Conservation (phyloP, 2,329 filamentous ascomycete species). For the Rhynchosporium graminicola region DNA sequence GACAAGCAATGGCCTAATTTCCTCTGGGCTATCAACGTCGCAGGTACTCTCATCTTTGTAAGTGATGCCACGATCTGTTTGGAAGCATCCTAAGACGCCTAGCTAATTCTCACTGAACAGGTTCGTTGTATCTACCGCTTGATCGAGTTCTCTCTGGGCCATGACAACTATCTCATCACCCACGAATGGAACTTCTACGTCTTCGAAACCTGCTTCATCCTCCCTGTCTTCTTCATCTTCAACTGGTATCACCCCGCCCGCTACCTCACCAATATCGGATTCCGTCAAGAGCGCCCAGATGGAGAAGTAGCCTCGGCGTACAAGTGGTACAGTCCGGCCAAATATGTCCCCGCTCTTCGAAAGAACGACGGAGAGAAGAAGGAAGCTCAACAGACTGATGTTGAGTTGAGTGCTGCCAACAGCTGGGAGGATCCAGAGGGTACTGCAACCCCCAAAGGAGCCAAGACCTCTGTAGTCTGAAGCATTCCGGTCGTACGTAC, state of each 20-base stretch:
- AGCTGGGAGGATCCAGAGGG: conserved; percentile 1
- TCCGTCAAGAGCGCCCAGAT: neutral
- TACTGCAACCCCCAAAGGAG: neutral
- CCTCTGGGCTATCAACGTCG: neutral
- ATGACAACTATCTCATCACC: conserved; percentile 1
- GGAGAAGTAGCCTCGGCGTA: neutral
- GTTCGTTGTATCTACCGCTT: conserved; percentile 11
- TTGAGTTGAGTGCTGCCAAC: neutral
- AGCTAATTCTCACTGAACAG: neutral
- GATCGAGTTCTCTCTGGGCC: conserved; percentile 2
- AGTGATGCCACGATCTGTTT: neutral
- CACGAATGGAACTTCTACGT: conserved; percentile 13
- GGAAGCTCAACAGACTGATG: neutral
- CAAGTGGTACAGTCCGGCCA: conserved; percentile 8
- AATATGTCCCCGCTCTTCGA: neutral
- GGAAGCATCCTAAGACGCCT: neutral
- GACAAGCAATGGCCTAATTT: conserved; percentile 11
- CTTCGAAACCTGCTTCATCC: conserved; percentile 2
- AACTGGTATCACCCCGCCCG: conserved; percentile 6
- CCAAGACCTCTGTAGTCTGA: neutral
- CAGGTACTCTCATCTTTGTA: neutral
- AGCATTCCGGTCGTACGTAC: neutral
- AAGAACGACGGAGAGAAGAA: neutral
- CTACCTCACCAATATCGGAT: conserved; percentile 3
- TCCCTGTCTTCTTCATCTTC: conserved; percentile 11